A percentile compares a stretch with the other conserved stretches of the same genome.
Evolutionary conservation across 108 stramenopile genomes (phyloP).

Genomic region (Nitzschia sp.): DNA sequence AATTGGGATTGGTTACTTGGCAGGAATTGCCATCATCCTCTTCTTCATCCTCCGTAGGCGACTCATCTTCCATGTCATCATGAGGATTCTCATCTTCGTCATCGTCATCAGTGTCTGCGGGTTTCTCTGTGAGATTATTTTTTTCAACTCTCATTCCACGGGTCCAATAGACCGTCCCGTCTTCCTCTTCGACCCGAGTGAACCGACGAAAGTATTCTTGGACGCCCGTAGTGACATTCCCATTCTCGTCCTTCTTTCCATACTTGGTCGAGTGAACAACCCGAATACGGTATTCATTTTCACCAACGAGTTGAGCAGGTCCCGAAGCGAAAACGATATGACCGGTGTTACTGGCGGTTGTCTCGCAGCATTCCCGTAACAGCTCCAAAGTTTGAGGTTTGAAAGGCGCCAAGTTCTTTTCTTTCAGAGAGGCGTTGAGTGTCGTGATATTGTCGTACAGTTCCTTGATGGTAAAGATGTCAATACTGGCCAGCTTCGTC

Average conservation of each 20-base stretch:
- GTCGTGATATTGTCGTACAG: conserved; percentile 7
- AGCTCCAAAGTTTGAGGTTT: conserved; percentile 4
- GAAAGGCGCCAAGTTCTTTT: not conserved
- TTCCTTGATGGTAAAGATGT: conserved; percentile 5
- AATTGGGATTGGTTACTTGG: not conserved
- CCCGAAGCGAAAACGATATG: conserved; percentile 38
- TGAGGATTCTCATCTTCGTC: conserved; percentile 10
- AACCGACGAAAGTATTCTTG: conserved; percentile 31
- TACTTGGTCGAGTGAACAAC: conserved; percentile 37
- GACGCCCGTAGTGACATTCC: conserved; percentile 17
- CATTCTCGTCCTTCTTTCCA: conserved; percentile 16
- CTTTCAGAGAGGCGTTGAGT: not conserved
- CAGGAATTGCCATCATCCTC: not conserved
- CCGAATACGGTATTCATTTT: conserved; percentile 25
- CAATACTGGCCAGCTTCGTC: conserved; percentile 14
- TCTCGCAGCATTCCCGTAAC: conserved; percentile 16
- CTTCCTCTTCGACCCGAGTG: not conserved
- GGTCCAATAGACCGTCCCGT: conserved; percentile 16
- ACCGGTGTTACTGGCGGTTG: conserved; percentile 23
- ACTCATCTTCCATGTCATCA: not conserved
- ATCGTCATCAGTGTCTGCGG: not conserved
- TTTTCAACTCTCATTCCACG: conserved; percentile 5
- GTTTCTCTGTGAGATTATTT: not conserved
- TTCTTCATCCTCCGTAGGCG: not conserved
- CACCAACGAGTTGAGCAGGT: conserved; percentile 3